Percentiles rank a stretch among this genome's conserved stretches.
These are phyloP conservation scores for Phytophthora pseudosyringae DNA, from an alignment of 352 stramenopile genomes.

Conservation along the genomic window DNA sequence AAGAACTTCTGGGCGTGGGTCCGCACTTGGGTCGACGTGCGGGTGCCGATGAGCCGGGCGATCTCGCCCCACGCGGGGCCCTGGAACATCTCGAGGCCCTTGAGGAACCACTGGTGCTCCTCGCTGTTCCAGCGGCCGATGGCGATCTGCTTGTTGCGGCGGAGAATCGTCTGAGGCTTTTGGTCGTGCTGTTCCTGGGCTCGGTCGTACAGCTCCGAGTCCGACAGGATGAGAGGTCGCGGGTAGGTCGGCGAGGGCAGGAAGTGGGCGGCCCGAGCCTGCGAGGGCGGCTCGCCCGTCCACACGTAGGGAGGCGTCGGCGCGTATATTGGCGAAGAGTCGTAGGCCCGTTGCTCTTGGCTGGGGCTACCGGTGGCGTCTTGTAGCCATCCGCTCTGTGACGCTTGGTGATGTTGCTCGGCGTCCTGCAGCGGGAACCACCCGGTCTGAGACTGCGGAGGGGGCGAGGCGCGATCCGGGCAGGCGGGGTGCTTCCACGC, in stretches of 20 bases:
- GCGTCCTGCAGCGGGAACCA: constrained; percentile 62
- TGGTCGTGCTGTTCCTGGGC: constrained; percentile 3
- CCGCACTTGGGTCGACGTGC: constrained; percentile 85
- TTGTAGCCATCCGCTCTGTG: constrained; percentile 18
- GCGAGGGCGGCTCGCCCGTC: constrained; percentile 19
- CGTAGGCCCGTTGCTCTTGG: constrained; percentile 19
- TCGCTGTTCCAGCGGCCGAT: constrained; percentile 81
- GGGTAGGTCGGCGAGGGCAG: constrained; percentile 18
- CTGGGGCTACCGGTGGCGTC: constrained; percentile 6
- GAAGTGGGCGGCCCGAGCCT: constrained; percentile 13
- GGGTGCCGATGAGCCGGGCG: constrained; percentile 78
- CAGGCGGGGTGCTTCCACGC: constrained; percentile 16
- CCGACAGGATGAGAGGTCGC: constrained; percentile 4
- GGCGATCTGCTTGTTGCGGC: constrained; percentile 61
- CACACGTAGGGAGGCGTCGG: constrained; percentile 26
- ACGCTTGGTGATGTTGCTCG: constrained; percentile 9
- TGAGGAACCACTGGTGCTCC: constrained; percentile 80
- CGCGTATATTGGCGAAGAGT: constrained; percentile 19
- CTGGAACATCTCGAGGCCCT: constrained; percentile 84
- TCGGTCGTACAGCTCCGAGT: constrained; percentile 25
- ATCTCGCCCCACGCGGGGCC: constrained; percentile 86
- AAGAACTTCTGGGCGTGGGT: constrained; percentile 92
- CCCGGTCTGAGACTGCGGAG: constrained; percentile 45
- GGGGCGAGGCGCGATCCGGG: constrained; percentile 17
- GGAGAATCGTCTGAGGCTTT: constrained; percentile 21